Percentiles rank a stretch among this genome's conserved stretches.
phyloP scores from a whole-genome alignment of 768 basidiomycete genomes.

The Imleria badia region DNA sequence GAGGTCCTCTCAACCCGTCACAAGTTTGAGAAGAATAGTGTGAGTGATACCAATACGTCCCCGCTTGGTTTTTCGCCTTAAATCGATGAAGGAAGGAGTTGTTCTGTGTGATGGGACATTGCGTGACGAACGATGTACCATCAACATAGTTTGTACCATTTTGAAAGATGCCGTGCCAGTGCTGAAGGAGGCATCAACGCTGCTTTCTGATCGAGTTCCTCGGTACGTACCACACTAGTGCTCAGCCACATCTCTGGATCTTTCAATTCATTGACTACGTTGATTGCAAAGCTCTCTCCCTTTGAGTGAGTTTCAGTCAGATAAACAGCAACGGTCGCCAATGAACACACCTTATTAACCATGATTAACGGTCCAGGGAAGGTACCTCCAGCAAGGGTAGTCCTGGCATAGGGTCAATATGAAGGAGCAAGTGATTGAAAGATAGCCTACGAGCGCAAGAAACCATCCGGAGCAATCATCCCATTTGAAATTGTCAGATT shows the following conservation, averaged over 20 bases:
- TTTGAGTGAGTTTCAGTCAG: constrained; percentile 17
- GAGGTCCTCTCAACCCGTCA: constrained; percentile 39
- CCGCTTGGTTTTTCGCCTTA: constrained; percentile 20
- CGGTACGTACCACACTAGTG: constrained; percentile 43
- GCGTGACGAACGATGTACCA: constrained; percentile 40
- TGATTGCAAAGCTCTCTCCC: constrained; percentile 42
- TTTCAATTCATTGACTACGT: constrained; percentile 45
- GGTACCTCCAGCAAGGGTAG: constrained; percentile 40
- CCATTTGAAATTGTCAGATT: constrained; percentile 41
- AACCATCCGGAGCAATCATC: constrained; percentile 50
- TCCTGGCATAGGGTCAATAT: constrained; percentile 4
- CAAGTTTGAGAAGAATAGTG: constrained; percentile 40
- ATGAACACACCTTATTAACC: constrained; percentile 31
- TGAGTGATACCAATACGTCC: constrained; percentile 38
- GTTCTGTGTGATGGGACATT: constrained; percentile 32
- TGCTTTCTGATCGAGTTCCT: background rate
- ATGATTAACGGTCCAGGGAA: constrained; percentile 48
- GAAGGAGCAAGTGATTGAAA: background rate
- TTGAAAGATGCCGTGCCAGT: constrained; percentile 58
- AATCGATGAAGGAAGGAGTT: constrained; percentile 26
- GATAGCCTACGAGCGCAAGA: constrained; percentile 39
- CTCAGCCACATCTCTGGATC: constrained; percentile 48
- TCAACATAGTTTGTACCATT: constrained; percentile 44
- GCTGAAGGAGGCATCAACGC: constrained; percentile 32
- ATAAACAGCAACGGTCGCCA: background rate